phyloP scores from a whole-genome alignment of 108 stramenopile species.

The Chaetoceros muelleri region DNA sequence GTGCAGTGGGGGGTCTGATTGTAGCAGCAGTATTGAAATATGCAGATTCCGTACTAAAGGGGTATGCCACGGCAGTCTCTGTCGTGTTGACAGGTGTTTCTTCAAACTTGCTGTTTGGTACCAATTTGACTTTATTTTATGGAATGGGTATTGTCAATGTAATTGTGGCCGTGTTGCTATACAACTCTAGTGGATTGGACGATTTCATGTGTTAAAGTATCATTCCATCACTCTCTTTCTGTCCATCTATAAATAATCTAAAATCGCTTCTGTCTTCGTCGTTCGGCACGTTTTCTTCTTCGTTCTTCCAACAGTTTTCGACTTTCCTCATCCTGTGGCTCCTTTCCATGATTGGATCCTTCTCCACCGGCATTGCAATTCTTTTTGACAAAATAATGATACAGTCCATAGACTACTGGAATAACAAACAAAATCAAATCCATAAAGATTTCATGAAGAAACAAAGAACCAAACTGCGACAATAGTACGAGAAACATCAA shows the following conservation, averaged over 20 bases:
- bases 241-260: no score
- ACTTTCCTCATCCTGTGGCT: not conserved
- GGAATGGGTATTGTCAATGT: slow-evolving; percentile 42
- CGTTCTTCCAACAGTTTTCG: not conserved
- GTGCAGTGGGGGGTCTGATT: slow-evolving; percentile 58
- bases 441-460: not conserved
- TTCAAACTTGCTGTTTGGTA: slow-evolving; percentile 25
- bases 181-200: slow-evolving; percentile 12
- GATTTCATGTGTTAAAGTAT: not conserved
- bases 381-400: not conserved
- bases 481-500: not conserved
- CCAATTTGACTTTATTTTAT: slow-evolving; percentile 22
- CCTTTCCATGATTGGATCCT: not conserved
- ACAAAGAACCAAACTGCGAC: not conserved
- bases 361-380: not conserved
- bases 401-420: not conserved
- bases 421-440: not conserved
- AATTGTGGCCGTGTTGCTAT: slow-evolving; percentile 30
- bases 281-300: not conserved
- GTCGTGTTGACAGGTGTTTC: slow-evolving; percentile 73
- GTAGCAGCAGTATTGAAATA: slow-evolving; percentile 72
- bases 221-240: no score
- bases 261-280: not conserved
- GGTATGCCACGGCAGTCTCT: slow-evolving; percentile 88
- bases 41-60: slow-evolving; percentile 91